Conservation (phyloP, 208 protist genomes). For the Leishmania braziliensis region DNA sequence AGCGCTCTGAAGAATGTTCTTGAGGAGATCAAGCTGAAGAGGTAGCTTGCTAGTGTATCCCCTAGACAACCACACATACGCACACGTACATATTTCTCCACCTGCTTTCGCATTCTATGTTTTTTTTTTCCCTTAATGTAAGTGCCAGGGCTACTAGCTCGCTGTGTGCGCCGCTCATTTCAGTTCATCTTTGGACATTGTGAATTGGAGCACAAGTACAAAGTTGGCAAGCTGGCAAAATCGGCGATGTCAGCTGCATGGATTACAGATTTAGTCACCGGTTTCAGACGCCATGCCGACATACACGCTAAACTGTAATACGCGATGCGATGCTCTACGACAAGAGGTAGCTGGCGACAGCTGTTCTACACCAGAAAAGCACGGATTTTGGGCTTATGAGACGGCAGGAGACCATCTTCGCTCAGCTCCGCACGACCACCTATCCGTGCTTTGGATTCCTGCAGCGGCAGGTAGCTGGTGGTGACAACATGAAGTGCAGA, state of each 20-base stretch:
- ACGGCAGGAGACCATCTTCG: background rate
- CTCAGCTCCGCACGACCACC: background rate
- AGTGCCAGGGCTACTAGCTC: background rate
- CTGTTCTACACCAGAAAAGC: background rate
- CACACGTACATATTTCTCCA: background rate
- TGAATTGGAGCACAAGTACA: background rate
- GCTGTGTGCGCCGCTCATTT: background rate
- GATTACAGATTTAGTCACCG: background rate
- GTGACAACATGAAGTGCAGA: background rate
- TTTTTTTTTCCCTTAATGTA: constrained; percentile 13
- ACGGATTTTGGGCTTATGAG: too few species aligned
- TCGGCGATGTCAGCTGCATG: background rate
- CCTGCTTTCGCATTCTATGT: background rate
- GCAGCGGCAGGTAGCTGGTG: background rate
- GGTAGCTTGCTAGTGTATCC: constrained; percentile 10
- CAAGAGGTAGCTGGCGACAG: background rate
- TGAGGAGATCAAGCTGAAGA: constrained; percentile 34
- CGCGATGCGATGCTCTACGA: background rate
- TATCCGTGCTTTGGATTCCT: background rate
- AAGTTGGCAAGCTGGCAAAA: background rate
- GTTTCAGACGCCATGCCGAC: background rate
- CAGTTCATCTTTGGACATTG: background rate
- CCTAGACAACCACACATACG: background rate
- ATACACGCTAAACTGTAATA: background rate
- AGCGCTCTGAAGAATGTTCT: constrained; percentile 53